These are phyloP conservation scores for Alternaria arborescens DNA, from an alignment of 2,329 filamentous ascomycete species.

Conservation along the genomic window DNA sequence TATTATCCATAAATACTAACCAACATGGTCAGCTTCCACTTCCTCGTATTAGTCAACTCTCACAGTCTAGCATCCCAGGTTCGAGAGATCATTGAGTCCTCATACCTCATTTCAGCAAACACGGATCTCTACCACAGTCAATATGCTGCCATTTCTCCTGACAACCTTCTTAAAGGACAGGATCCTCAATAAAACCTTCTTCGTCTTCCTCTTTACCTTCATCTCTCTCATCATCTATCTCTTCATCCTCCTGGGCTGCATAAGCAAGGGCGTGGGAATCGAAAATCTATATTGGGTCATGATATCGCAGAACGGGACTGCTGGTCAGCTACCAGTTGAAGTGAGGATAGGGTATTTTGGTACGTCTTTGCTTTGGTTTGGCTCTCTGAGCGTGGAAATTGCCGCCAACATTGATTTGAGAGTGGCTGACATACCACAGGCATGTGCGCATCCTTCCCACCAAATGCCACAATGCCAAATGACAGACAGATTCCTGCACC, in stretches of 20 bases:
- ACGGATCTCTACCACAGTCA: background rate
- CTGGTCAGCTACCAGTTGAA: background rate
- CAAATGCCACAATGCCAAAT: background rate
- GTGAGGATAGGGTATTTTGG: conserved; percentile 16
- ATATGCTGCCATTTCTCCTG: conserved; percentile 4
- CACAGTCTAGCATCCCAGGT: background rate
- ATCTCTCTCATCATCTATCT: conserved; percentile 7
- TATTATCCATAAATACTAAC: background rate
- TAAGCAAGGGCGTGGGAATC: conserved; percentile 9
- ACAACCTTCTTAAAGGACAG: background rate
- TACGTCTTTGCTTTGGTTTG: background rate
- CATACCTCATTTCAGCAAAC: background rate
- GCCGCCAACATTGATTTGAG: no score
- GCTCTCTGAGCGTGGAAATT: background rate
- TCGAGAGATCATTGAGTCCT: background rate
- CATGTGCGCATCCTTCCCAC: conserved; percentile 10
- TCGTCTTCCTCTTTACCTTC: conserved; percentile 4
- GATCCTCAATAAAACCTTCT: conserved; percentile 10
- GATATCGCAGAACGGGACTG: conserved; percentile 5
- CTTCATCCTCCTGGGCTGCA: conserved; percentile 9
- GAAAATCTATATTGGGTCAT: conserved; percentile 12
- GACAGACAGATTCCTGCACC: background rate
- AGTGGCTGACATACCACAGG: background rate
- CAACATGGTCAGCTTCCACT: background rate
- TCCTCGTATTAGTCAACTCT: background rate